These are phyloP conservation scores for Penicillium lagena DNA, from an alignment of 495 filamentous ascomycete species.

Conservation along the genomic window DNA sequence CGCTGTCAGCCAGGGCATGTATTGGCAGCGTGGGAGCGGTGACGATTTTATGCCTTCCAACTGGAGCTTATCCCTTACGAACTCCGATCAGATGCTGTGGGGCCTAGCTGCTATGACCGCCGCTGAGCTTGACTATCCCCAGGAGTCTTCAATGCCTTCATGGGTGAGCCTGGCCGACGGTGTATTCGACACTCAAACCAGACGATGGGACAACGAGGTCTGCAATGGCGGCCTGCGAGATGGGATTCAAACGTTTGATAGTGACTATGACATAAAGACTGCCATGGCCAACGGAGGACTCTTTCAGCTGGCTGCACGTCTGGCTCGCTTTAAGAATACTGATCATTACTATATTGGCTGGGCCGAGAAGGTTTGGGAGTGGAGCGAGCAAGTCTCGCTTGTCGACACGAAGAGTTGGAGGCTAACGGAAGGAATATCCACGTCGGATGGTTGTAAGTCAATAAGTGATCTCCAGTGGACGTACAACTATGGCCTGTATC, in stretches of 20 bases:
- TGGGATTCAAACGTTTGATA: conserved; percentile 22
- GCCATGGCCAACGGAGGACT: conserved; percentile 62
- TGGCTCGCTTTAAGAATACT: conserved; percentile 63
- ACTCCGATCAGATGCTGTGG: conserved; percentile 68
- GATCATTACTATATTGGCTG: conserved; percentile 63
- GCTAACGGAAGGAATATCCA: conserved; percentile 51
- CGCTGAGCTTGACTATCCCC: conserved; percentile 48
- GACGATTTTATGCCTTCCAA: conserved; percentile 57
- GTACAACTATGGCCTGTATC: no score
- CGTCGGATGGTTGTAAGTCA: conserved; percentile 30
- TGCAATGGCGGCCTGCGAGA: conserved; percentile 45
- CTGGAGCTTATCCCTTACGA: conserved; percentile 34
- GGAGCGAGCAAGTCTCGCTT: conserved; percentile 45
- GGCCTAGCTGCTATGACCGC: conserved; percentile 63
- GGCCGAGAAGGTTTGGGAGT: conserved; percentile 65
- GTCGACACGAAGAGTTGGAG: conserved; percentile 48
- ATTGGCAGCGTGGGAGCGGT: conserved; percentile 50
- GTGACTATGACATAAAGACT: conserved; percentile 53
- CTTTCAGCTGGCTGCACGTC: conserved; percentile 63
- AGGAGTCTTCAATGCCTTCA: conserved; percentile 32
- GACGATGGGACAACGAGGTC: conserved; percentile 46
- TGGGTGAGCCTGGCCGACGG: conserved; percentile 69
- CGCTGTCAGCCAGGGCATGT: conserved; percentile 45
- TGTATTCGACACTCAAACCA: conserved; percentile 60
- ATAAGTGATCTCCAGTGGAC: no score